Base-by-base conservation (phyloP, 352 stramenopile species). In the Phytophthora sp. region DNA sequence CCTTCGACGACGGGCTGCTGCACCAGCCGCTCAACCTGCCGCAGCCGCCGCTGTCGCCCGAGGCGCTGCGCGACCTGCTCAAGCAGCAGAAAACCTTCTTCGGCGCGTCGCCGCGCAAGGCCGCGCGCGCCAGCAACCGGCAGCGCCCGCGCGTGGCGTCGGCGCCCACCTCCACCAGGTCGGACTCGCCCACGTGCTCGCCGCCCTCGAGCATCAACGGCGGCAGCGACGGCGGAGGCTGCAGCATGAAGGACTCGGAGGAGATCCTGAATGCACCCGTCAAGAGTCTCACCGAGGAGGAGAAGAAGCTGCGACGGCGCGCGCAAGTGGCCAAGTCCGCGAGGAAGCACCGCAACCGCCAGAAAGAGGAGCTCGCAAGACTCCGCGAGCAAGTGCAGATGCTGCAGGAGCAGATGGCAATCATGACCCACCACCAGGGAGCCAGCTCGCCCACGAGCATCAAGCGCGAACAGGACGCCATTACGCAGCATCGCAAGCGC, bases 301-400 rank as follows among this genome's bases (percentile, higher is more conserved):
- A 94, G 54, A 94, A 94, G 55, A 94, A 94, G 66, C 71, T 92
- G 27, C 81, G 85, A 28, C 69, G 85, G 17, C 82, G 85, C 45
- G 85, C 85, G 1, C 85, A 94, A 68, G 85, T 94, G 54, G 85
- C 85, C 50, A 94, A 94, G 58, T 92, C 81, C 1, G 85, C 85
- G 18, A 77, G 85, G 41, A 94, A 94, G 66, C 85, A 94, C 57
- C 82, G 85, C 57, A 94, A 92, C 55, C 76, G 83, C 2, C 83
- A 92, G 64, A 90, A 92, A 52, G 85, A 94, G 52, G 85, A 94
- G 57, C 69, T 94, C 21, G 75, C 82, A 18, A 76, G 81, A 6
- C 69, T 94, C 5, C 71, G 82, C 5, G 78, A 92, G 53, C 82
- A 94, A 51, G 84, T 94, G 37, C 77, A 83, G 62, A 76, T 83